Conservation (phyloP, 1,139 yeast genomes). For the Schizosaccharomyces versatilis region DNA sequence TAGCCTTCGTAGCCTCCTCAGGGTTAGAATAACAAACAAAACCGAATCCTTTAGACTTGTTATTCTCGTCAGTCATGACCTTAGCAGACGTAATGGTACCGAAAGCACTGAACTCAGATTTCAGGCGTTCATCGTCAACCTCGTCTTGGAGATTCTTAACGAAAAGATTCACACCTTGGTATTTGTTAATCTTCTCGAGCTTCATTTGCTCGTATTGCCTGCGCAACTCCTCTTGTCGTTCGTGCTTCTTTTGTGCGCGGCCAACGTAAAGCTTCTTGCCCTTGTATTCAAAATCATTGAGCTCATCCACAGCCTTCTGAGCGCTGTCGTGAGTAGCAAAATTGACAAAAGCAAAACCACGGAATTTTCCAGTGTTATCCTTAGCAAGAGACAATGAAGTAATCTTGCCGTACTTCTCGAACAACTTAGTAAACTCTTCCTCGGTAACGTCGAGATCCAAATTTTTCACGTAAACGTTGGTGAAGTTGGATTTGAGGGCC, state of each 20-base stretch:
- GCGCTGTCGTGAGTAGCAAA: conserved; percentile 75
- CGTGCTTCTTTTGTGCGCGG: conserved; percentile 97
- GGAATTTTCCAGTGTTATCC: conserved; percentile 74
- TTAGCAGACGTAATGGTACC: conserved; percentile 92
- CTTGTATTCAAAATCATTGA: conserved; percentile 67
- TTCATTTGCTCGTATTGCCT: conserved; percentile 85
- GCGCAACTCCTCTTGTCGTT: conserved; percentile 90
- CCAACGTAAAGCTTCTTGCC: conserved; percentile 85
- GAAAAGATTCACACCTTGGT: conserved; percentile 93
- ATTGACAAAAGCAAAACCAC: conserved; percentile 92
- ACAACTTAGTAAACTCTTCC: conserved; percentile 44
- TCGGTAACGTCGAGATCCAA: conserved; percentile 48
- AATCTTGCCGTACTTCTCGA: conserved; percentile 53
- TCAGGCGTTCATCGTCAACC: conserved; percentile 73
- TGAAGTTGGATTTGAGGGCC: conserved; percentile 78
- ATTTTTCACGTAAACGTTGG: conserved; percentile 89
- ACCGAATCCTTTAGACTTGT: conserved; percentile 95
- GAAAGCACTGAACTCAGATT: conserved; percentile 78
- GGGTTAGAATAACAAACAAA: conserved; percentile 95
- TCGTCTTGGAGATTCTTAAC: conserved; percentile 90
- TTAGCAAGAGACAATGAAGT: conserved; percentile 68
- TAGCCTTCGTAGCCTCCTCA: conserved; percentile 97
- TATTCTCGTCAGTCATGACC: conserved; percentile 65
- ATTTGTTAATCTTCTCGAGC: conserved; percentile 78
- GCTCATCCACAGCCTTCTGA: conserved; percentile 70